phyloP scores from a whole-genome alignment of 768 basidiomycete genomes.

The Paxillus rubicundulus region DNA sequence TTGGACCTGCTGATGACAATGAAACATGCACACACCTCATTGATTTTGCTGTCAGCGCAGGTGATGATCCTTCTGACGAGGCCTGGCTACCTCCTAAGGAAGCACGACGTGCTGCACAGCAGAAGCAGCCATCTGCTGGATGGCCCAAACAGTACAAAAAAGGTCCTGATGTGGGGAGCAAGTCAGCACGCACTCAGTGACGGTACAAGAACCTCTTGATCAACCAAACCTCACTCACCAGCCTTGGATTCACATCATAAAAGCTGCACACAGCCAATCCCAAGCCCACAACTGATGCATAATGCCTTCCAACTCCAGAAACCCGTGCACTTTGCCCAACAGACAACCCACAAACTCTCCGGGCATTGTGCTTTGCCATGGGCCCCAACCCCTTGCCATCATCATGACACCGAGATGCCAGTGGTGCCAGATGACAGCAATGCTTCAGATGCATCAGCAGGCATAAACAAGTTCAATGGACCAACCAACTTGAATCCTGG shows the following conservation, averaged over 20 bases:
- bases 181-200: neutral
- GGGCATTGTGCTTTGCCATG: too few species aligned
- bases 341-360: too few species aligned
- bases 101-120: too few species aligned
- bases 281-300: neutral
- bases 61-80: neutral
- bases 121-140: too few species aligned
- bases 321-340: too few species aligned
- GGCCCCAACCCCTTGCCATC: too few species aligned
- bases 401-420: too few species aligned
- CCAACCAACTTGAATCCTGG: too few species aligned
- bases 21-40: neutral
- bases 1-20: neutral
- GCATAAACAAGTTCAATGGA: too few species aligned
- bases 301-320: too few species aligned
- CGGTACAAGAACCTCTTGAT: neutral
- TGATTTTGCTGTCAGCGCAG: neutral
- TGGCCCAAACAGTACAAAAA: neutral
- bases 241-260: neutral
- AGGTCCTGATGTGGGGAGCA: slow-evolving; percentile 2
- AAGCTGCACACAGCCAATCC: neutral
- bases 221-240: neutral
- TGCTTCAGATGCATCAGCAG: too few species aligned
- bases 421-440: too few species aligned
- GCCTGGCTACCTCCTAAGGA: neutral